A percentile compares a stretch with the other conserved stretches of the same genome.
Evolutionary conservation across 345 rosid genomes (phyloP).

Genomic region (Eucalyptus camaldulensis): DNA sequence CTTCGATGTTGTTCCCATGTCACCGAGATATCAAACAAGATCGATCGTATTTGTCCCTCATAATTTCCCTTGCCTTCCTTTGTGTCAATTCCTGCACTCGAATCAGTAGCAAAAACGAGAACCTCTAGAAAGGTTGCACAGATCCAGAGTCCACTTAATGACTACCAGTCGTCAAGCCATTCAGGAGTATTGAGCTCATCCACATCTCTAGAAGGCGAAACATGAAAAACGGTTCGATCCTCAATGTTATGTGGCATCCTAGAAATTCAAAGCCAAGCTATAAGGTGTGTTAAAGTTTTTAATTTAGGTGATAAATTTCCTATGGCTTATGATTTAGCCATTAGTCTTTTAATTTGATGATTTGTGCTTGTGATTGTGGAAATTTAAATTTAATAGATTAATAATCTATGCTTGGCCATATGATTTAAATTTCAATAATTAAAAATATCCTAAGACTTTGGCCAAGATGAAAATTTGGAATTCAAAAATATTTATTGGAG

Average conservation of each 20-base stretch:
- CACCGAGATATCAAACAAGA: neutral
- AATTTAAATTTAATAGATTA: no score
- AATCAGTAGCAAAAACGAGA: neutral
- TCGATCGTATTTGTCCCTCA: neutral
- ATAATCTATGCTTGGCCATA: no score
- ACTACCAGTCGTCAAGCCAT: constrained; percentile 82
- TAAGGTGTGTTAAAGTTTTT: no score
- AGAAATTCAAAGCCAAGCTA: no score
- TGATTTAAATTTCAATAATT: no score
- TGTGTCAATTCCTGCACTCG: neutral
- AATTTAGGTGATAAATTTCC: no score
- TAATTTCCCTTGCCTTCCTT: neutral
- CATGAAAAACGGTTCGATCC: constrained; percentile 10
- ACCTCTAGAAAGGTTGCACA: neutral
- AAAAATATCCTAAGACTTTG: no score
- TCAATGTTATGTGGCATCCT: neutral
- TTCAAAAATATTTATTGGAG: no score
- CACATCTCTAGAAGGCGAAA: constrained; percentile 22
- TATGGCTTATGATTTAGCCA: no score
- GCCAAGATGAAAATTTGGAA: no score
- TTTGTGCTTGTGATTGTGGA: no score
- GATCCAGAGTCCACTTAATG: neutral
- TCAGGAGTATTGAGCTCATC: constrained; percentile 36
- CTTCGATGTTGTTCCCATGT: neutral
- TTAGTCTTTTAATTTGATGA: no score